phyloP scores from a whole-genome alignment of 345 rosid genomes.

The Salix exigua region DNA sequence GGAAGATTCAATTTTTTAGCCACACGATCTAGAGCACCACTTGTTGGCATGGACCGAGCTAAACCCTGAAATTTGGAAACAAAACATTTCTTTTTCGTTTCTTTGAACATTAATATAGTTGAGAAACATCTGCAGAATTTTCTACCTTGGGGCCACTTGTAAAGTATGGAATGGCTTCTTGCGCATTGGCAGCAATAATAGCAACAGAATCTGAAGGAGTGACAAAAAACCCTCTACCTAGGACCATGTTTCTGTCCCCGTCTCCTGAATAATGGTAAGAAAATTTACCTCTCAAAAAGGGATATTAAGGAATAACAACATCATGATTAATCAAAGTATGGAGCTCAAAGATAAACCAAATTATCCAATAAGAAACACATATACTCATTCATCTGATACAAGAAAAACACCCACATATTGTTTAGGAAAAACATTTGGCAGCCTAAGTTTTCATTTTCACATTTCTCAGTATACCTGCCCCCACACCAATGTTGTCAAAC shows the following conservation, averaged over 20 bases:
- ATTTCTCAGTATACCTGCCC: neutral
- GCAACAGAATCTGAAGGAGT: constrained; percentile 97
- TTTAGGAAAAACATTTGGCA: neutral
- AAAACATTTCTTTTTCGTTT: constrained; percentile 7
- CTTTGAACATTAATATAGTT: neutral
- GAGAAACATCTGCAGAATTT: constrained; percentile 5
- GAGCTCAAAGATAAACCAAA: neutral
- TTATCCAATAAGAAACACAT: neutral
- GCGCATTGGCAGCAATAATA: constrained; percentile 83
- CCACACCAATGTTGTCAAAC: neutral
- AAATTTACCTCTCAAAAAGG: neutral
- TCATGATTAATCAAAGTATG: neutral
- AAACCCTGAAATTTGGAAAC: constrained; percentile 54
- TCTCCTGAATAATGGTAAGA: constrained; percentile 53
- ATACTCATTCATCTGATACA: constrained; percentile 1
- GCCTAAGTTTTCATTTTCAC: neutral
- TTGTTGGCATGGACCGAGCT: constrained; percentile 97
- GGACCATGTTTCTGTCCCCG: constrained; percentile 95
- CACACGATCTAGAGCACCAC: constrained; percentile 94
- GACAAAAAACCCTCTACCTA: constrained; percentile 76
- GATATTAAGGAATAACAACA: neutral
- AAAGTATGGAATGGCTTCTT: constrained; percentile 84
- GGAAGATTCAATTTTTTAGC: constrained; percentile 77
- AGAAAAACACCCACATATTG: neutral
- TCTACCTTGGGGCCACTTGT: constrained; percentile 67